Evolutionary conservation across 345 rosid genomes (phyloP), one percentile per base, ranked within the genome.

Genomic region (Gossypioides kirkii): DNA sequence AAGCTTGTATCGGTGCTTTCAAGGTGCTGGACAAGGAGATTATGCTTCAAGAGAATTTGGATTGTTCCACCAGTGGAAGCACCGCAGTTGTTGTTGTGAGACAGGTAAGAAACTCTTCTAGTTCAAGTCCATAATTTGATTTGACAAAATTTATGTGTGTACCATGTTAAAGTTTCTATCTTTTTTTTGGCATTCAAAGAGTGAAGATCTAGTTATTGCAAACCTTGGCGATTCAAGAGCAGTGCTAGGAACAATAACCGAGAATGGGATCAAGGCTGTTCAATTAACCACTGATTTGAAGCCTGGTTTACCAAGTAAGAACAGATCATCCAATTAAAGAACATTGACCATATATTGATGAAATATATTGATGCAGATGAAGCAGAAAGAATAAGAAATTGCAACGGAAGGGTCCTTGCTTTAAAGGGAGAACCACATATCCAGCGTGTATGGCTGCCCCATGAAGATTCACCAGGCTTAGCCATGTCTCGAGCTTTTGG

Each of bases 401-500:
- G 94, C 72, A 80, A 82, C 0, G 98, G 98, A 4, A 80, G 98
- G 41, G 96, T 94, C 0, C 77, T 90, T 10, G 87, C 95, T 4
- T 79, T 90, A 20, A 85, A 86, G 76, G 84, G 84, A 59, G 97
- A 92, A 47, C 91, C 94, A 20, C 92, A 92, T 64, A 84, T 92
- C 71, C 84, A 84, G 12, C 81, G 98, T 70, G 98, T 94, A 53
- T 94, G 98, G 98, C 82, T 92, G 38, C 98, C 98, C 0, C 43
- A 76, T 58, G 91, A 86, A 70, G 88, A 94, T 84, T 46, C 70
- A 5, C 98, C 98, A 1, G 98, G 98, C 14, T 72, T 92, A n/a
- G 98, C 98, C 70, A 94, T 94, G 98, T 88, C 98, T 18, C 82
- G 98, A 25, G 93, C 98, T 74, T 89, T 94, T 0, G 98, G 98